Evolutionary conservation across 352 stramenopile genomes (phyloP).

Genomic region (Phytophthora tentaculata): DNA sequence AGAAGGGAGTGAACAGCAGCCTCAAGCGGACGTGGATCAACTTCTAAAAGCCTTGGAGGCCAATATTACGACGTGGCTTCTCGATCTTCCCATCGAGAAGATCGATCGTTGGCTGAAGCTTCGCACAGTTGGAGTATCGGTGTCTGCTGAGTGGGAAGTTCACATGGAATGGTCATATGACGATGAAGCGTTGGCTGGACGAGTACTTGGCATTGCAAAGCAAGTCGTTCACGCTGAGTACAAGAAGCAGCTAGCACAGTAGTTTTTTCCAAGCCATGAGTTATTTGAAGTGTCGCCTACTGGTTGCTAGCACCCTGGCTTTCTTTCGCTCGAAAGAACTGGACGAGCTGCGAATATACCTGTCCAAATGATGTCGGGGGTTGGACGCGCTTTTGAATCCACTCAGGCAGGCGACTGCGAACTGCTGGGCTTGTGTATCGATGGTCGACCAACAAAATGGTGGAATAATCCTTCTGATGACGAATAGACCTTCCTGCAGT

Average conservation of each 20-base stretch:
- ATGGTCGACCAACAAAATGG: slow-evolving; percentile 96
- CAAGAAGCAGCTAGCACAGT: slow-evolving; percentile 43
- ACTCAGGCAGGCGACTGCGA: slow-evolving; percentile 74
- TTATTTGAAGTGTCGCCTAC: slow-evolving; percentile 23
- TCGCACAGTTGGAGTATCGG: slow-evolving; percentile 64
- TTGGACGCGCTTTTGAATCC: slow-evolving; percentile 84
- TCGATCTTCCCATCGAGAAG: slow-evolving; percentile 59
- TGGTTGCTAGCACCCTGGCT: slow-evolving; percentile 1
- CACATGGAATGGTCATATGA: slow-evolving; percentile 87
- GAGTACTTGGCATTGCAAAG: slow-evolving; percentile 83
- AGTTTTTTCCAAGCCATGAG: slow-evolving; percentile 10
- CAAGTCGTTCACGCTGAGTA: slow-evolving; percentile 78
- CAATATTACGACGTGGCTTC: slow-evolving; percentile 69
- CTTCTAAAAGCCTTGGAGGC: slow-evolving; percentile 55
- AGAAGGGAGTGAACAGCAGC: slow-evolving; percentile 69
- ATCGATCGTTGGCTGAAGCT: slow-evolving; percentile 82
- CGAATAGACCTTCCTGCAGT: slow-evolving; percentile 94
- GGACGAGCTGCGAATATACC: slow-evolving; percentile 74
- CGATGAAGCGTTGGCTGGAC: slow-evolving; percentile 83
- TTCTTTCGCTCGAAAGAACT: slow-evolving; percentile 78
- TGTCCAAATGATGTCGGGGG: slow-evolving; percentile 69
- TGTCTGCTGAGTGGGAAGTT: slow-evolving; percentile 81
- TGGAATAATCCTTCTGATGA: slow-evolving; percentile 97
- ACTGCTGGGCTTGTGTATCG: slow-evolving; percentile 88
- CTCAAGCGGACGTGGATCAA: slow-evolving; percentile 63